These are phyloP conservation scores for Fusarium albidum DNA, from an alignment of 2,329 filamentous ascomycete species.

Conservation along the genomic window DNA sequence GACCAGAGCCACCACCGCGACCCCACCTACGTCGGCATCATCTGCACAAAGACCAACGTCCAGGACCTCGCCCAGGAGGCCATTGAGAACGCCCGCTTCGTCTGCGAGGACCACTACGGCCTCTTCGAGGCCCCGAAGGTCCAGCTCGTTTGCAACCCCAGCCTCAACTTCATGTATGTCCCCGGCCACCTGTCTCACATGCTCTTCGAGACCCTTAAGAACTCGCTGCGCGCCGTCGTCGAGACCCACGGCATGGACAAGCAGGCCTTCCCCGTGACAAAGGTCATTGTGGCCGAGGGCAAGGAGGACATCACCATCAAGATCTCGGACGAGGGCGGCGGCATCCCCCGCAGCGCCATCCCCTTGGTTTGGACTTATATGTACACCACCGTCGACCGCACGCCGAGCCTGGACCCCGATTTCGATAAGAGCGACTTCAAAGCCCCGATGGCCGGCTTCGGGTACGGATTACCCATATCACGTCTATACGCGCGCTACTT, in stretches of 20 bases:
- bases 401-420: constrained; percentile 92
- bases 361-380: constrained; percentile 99
- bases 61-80: constrained; percentile 94
- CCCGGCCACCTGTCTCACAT: constrained; percentile 99
- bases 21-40: constrained; percentile 96
- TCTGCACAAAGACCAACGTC: constrained; percentile 98
- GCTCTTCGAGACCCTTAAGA: constrained; percentile 99
- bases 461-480: constrained; percentile 96
- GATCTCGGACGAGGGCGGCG: constrained; percentile 94
- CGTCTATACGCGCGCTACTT: constrained; percentile 96
- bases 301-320: constrained; percentile 99
- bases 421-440: constrained; percentile 99
- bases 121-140: constrained; percentile 96
- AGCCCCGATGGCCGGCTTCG: constrained; percentile 98
- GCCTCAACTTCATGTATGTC: constrained; percentile 99
- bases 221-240: constrained; percentile 95
- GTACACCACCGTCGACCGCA: constrained; percentile 98
- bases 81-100: constrained; percentile 98
- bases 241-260: constrained; percentile 95
- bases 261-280: constrained; percentile 94
- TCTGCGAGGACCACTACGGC: constrained; percentile 98
- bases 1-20: constrained; percentile 91
- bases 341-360: constrained; percentile 91
- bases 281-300: constrained; percentile 96
- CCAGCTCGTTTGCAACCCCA: constrained; percentile 92